Evolutionary conservation across 345 rosid species (phyloP).

Genomic region (Cardamine resedifolia): DNA sequence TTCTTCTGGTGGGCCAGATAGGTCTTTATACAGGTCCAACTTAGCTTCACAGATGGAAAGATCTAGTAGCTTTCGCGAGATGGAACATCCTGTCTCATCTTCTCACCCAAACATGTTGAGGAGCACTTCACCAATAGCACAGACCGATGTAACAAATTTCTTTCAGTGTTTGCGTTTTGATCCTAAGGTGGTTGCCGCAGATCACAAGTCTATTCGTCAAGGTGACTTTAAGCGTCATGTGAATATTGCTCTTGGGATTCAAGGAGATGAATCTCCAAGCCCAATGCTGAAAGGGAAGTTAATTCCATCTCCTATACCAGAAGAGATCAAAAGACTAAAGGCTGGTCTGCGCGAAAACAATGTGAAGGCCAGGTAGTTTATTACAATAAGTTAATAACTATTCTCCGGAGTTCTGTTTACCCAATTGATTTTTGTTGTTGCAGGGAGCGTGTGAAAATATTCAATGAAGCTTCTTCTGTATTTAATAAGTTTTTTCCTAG

Average conservation of each 20-base stretch:
- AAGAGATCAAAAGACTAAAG: conserved; percentile 76
- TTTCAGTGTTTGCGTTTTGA: conserved; percentile 72
- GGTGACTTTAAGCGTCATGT: conserved; percentile 70
- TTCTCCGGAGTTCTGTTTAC: conserved; percentile 27
- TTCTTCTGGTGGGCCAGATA: conserved; percentile 85
- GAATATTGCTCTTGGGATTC: conserved; percentile 71
- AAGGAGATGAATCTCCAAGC: conserved; percentile 70
- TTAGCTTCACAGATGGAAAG: conserved; percentile 71
- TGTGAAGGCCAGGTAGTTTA: conserved; percentile 79
- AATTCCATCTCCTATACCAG: conserved; percentile 53
- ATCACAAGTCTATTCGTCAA: conserved; percentile 72
- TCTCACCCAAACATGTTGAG: conserved; percentile 68
- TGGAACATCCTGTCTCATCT: conserved; percentile 66
- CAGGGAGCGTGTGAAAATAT: conserved; percentile 82
- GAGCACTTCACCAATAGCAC: conserved; percentile 61
- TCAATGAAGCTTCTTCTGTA: conserved; percentile 77
- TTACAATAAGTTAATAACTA: conserved; percentile 33
- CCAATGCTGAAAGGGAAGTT: conserved; percentile 61
- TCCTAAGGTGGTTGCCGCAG: conserved; percentile 72
- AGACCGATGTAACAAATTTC: conserved; percentile 69
- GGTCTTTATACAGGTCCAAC: conserved; percentile 81
- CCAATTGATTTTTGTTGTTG: conserved; percentile 37
- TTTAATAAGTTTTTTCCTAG: conserved; percentile 75
- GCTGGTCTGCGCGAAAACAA: conserved; percentile 61
- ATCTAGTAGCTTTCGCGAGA: conserved; percentile 85